Evolutionary conservation across 371 early-diverging fungal genomes (phyloP), one percentile per base, ranked within the genome.

Genomic region (Syncephalastrum monosporum): DNA sequence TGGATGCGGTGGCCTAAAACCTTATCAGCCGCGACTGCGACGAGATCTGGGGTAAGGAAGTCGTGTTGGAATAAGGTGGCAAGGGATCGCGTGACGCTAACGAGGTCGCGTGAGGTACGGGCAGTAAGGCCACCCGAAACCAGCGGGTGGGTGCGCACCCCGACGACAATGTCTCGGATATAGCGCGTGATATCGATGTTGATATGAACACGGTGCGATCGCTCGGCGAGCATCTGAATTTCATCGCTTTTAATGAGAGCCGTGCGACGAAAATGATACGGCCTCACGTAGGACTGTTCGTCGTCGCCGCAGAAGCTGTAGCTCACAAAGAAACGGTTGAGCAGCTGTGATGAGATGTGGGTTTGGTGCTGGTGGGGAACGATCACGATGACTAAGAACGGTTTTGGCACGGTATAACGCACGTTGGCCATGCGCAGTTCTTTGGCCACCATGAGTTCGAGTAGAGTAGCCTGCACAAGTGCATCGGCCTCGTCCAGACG

Each of bases 121-220:
- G 86, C 74, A n/a, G 86, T 85, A 23, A 85, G 33, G 0, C 86
- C 86, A 24, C 84, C 81, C 47, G 75, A 77, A 7, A 85, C 77
- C 21, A 72, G 58, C 5, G 82, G 82, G 59, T 85, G 86, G 5
- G 83, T 83, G 10, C 86, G 77, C 19, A 85, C 60, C 12, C 79
- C 84, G 7, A 85, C 84, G 3, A 85, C 76, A 46, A 85, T 79
- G 65, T 85, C 86, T 14, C 86, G 67, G 33, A 85, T 79, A 46
- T 84, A 85, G 3, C 84, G 59, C 25, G 72, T 76, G 50, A 85
- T 79, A 44, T 85, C 86, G 51, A 79, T 82, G 56, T 79, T 73
- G 16, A 85, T 68, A 42, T 81, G 66, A 1, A 85, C 82, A n/a
- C 48, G 59, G n/a, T 61, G 66, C 42, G 82, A 76, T 21, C 71